Base-by-base conservation (phyloP, 176 grass and related monocot species). In the Aechmea fasciata region DNA sequence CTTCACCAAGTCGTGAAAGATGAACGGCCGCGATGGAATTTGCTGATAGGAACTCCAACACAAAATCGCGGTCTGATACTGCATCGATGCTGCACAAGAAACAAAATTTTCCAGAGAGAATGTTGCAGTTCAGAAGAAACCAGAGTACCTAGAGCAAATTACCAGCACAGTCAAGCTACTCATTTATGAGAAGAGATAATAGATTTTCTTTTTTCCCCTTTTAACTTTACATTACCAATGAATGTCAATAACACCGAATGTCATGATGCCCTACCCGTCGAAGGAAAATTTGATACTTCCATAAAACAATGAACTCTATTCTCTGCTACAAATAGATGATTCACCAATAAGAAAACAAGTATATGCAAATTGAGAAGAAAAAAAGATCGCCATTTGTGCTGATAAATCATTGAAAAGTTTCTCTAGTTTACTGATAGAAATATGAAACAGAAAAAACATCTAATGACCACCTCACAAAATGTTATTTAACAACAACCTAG, bases 21-120 rank as follows among this genome's bases (percentile, higher is more conserved):
- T 97, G 94, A 71, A 97, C 75, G 51, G 94, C 89, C 12, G 67
- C 57, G 33, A 97, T 97, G 2, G 94, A 91, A 74, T 97, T 97
- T 26, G 89, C 87, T 63, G 94, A 79, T 20, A 97, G 71, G 78
- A 97, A 93, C 79, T 97, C 94, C 59, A 93, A 76, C 63, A 92
- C 90, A 76, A 97, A 97, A 65, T 97, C 94, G 67, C 94, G 94
- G 55, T 97, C 94, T 75, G 94, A 92, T 72, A 97, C 94, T 57
- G 94, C 94, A 82, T 97, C 94, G 75, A 97, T 97, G 78, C 94
- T 97, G 79, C 52, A 70, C 20, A 61, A 2, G 17, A 61, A 61
- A 18, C 9, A 61, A 61, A 61, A n/a, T 10, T 61, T 10, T 61
- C 55, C 15, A 6, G 47, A 67, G 22, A 9, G 11, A 52, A 68